Evolutionary conservation across 75 land plant species (phyloP), one percentile per base, ranked within the genome.

Genomic region (Sequoiadendron giganteum): DNA sequence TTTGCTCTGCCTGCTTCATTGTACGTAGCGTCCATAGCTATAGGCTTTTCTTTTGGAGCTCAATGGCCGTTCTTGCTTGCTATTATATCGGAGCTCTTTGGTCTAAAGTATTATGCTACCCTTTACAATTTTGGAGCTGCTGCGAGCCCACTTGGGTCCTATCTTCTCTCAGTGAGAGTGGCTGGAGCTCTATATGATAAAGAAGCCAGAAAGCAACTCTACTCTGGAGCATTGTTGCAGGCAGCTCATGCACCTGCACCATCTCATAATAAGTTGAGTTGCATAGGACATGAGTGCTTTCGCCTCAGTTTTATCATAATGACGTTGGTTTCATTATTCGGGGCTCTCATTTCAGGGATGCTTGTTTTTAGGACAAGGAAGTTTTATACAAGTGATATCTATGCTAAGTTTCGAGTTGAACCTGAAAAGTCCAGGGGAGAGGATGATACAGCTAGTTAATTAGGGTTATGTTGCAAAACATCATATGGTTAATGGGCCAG

Each of bases 31-130:
- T 93, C 96, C 10, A 81, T 93, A 1, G 70, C 93, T 47, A 89
- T 94, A 32, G 97, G 97, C 14, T 85, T 95, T 86, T 88, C 90
- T 86, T 95, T 92, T 75, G 97, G 96, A 39, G 93, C 93, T 0
- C 93, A 91, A 39, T 89, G 89, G 94, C 91, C 96, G 38, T 28
- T 94, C 3, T 25, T 93, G 45, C 90, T 87, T 85, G 91, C 97
- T 49, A 92, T 38, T 93, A 94, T 3, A 91, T 93, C 48, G 2
- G 76, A 72, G 76, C 76, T 72, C 11, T 72, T 72, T 72, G 90
- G 87, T 85, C 92, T 43, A 91, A 92, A 10, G 92, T 95, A 0
- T 93, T 93, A 58, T 58, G 65, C 65, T 0, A 58, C 65, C 3
- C 83, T 95, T 10, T 90, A 87, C 88, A 95, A 93, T 77, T 90